A percentile compares a stretch with the other conserved stretches of the same genome.
phyloP scores from a whole-genome alignment of 768 basidiomycete species.

The Suillus subalutaceus region DNA sequence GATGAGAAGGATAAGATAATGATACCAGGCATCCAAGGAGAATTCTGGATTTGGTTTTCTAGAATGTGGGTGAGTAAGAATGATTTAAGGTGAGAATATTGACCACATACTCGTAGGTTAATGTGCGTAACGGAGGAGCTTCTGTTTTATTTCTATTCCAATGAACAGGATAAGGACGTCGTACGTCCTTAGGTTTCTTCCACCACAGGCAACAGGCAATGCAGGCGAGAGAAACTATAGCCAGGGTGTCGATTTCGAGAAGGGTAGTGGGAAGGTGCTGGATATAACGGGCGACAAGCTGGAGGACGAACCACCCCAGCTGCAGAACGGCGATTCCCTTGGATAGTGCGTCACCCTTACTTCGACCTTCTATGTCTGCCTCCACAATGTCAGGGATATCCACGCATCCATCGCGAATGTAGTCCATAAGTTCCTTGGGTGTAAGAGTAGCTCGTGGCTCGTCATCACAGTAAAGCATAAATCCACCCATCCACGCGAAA shows the following conservation, averaged over 20 bases:
- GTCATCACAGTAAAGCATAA: background rate
- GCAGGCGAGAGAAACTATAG: background rate
- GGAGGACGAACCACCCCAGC: background rate
- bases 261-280: background rate
- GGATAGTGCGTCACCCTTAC: background rate
- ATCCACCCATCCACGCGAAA: background rate
- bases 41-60: background rate
- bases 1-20: background rate
- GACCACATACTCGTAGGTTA: background rate
- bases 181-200: background rate
- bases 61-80: background rate
- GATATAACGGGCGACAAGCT: background rate
- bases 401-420: background rate
- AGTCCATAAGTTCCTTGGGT: background rate
- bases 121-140: rapidly evolving
- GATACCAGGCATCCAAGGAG: background rate
- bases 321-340: background rate
- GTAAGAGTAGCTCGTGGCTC: background rate
- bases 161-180: background rate
- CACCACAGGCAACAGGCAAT: background rate
- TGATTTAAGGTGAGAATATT: background rate
- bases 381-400: background rate
- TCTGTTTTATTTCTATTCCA: background rate
- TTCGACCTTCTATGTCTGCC: background rate
- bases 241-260: background rate